These are phyloP conservation scores for Seminavis robusta DNA, from an alignment of 108 stramenopile species.

Conservation along the genomic window DNA sequence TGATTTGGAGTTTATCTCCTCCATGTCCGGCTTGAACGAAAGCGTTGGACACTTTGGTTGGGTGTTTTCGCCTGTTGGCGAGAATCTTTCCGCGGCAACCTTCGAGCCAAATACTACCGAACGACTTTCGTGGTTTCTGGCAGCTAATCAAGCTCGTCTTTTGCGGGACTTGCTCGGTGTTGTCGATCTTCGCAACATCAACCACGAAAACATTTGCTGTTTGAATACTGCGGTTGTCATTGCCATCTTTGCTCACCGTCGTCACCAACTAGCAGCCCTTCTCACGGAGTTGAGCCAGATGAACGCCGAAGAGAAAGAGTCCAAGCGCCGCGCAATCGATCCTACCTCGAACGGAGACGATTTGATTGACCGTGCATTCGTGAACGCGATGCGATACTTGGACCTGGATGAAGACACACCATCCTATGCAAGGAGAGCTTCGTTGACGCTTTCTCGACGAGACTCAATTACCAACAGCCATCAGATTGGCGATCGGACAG, in stretches of 20 bases:
- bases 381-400: constrained; percentile 28
- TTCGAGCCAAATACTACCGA: constrained; percentile 51
- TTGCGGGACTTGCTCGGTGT: constrained; percentile 69
- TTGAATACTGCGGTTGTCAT: constrained; percentile 82
- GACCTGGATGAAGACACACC: constrained; percentile 9
- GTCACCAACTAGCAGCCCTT: constrained; percentile 35
- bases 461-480: not conserved
- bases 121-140: constrained; percentile 55
- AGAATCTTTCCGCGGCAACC: constrained; percentile 4
- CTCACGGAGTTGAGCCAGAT: constrained; percentile 35
- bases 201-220: constrained; percentile 92
- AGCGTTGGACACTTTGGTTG: constrained; percentile 41
- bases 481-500: constrained; percentile 23
- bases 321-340: constrained; percentile 17
- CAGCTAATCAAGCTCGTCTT: constrained; percentile 47
- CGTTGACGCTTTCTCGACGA: constrained; percentile 14
- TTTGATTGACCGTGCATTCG: constrained; percentile 21
- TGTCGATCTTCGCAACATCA: constrained; percentile 69
- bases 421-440: constrained; percentile 12
- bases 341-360: constrained; percentile 6
- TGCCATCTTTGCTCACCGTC: constrained; percentile 67
- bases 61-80: constrained; percentile 38
- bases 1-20: not conserved
- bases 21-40: constrained; percentile 5
- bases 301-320: constrained; percentile 36